These are phyloP conservation scores for Adiantum capillusveneris DNA, from an alignment of 75 land plant species.

Conservation along the genomic window DNA sequence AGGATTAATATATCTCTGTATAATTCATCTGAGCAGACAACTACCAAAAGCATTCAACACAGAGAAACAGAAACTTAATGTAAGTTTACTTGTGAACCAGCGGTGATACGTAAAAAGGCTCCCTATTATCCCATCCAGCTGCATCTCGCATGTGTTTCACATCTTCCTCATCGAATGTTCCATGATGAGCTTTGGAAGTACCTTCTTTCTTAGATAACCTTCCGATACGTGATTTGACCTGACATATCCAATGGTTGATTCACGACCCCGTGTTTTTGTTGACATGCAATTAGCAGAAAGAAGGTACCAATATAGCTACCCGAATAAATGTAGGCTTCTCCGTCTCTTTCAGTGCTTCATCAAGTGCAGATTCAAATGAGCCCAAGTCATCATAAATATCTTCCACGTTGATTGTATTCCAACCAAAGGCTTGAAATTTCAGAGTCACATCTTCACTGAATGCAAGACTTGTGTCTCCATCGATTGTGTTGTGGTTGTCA, in stretches of 20 bases:
- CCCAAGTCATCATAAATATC: slow-evolving; percentile 32
- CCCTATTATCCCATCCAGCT: slow-evolving; percentile 45
- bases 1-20: too few relatives aligned
- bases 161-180: slow-evolving; percentile 60
- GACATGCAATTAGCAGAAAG: too few relatives aligned
- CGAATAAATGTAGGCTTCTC: slow-evolving; percentile 50
- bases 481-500: slow-evolving; percentile 61
- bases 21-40: too few relatives aligned
- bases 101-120: slow-evolving; percentile 56
- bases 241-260: too few relatives aligned
- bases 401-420: slow-evolving; percentile 48
- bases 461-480: slow-evolving; percentile 49
- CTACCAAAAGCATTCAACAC: too few relatives aligned
- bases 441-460: slow-evolving; percentile 48
- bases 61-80: neutral
- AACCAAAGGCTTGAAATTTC: slow-evolving; percentile 51
- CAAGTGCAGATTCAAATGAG: slow-evolving; percentile 27
- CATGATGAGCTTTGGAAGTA: slow-evolving; percentile 73
- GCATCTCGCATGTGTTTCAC: slow-evolving; percentile 34
- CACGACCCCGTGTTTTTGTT: too few relatives aligned
- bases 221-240: slow-evolving; percentile 59
- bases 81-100: slow-evolving; percentile 51
- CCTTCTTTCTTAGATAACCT: slow-evolving; percentile 51
- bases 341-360: slow-evolving; percentile 18
- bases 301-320: slow-evolving; percentile 13